A percentile compares a stretch with the other conserved stretches of the same genome.
These are phyloP conservation scores for Leishmania braziliensis DNA, from an alignment of 208 protist species.

Conservation along the genomic window DNA sequence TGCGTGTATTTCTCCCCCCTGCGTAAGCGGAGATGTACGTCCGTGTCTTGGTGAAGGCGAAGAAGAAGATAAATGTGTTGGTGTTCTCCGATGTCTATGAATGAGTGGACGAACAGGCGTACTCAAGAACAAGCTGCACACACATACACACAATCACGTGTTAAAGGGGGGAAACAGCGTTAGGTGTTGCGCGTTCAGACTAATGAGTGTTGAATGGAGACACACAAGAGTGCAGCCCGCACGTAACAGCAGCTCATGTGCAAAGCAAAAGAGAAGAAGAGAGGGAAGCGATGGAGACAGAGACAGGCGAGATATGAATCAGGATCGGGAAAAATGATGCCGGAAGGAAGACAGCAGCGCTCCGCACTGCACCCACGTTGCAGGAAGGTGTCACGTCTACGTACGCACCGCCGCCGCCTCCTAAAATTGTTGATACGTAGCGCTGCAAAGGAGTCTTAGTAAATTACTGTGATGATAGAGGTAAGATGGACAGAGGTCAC, in stretches of 20 bases:
- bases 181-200: not conserved
- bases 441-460: not conserved
- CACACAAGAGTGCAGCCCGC: not conserved
- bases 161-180: not conserved
- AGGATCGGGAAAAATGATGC: too few species aligned
- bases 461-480: not conserved
- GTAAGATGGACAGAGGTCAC: not conserved
- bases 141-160: not conserved
- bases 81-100: not conserved
- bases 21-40: not conserved
- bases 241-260: not conserved
- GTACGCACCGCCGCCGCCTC: not conserved
- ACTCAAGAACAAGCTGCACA: not conserved
- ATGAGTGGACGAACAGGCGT: slow-evolving; percentile 2
- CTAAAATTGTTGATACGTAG: not conserved
- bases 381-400: not conserved
- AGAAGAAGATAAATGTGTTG: not conserved
- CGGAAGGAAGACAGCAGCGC: not conserved
- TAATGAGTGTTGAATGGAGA: not conserved
- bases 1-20: not conserved
- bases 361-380: not conserved
- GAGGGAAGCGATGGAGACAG: too few species aligned
- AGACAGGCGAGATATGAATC: not conserved
- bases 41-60: not conserved
- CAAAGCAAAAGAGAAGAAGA: not conserved